Base-by-base conservation (phyloP, 305 asterid species). In the Stenogyne calaminthoides region DNA sequence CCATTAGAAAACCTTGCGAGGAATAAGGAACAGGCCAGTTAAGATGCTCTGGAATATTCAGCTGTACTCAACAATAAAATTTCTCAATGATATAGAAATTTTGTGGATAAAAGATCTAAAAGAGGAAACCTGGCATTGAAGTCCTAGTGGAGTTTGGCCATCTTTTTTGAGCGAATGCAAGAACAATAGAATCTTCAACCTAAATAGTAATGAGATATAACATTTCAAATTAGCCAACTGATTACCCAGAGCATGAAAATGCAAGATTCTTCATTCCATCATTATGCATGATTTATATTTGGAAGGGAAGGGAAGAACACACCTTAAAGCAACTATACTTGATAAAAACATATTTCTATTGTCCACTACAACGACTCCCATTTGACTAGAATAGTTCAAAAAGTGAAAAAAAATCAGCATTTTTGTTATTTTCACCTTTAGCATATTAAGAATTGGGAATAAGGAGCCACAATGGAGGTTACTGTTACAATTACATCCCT, bases 121-220 rank as follows among this genome's bases (percentile, higher is more conserved):
- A 16, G 58, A 55, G 70, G 76, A 69, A 80, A 94, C 99, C 99
- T 77, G 95, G 77, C 62, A 78, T 67, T 16, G 98, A 92, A 37
- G 85, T 80, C 80, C 96, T 84, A 36, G 94, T 71, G 83, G 99
- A 88, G 85, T 85, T 89, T 34, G 86, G 89, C 42, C 97, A 96
- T 78, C 98, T 88, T 83, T 85, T 95, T 80, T 95, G 97, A 77
- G 97, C 88, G 58, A 95, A 84, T 72, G 95, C 88, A 82, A 89
- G 95, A 80, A 88, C 88, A 66, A 95, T 88, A 71, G 89, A 91
- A 82, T 92, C 98, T 81, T 95, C 99, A 75, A 95, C 96, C 99
- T 94, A 69, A 62, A 77, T 2, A 25, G 3, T 20, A 77, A 73
- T 20, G 60, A 64, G 59, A 61, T 55, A 63, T 11, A 46, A 76